These are phyloP conservation scores for Physcomitrium patens DNA, from an alignment of 225 moss, liverwort and hornwort species.

Conservation along the genomic window DNA sequence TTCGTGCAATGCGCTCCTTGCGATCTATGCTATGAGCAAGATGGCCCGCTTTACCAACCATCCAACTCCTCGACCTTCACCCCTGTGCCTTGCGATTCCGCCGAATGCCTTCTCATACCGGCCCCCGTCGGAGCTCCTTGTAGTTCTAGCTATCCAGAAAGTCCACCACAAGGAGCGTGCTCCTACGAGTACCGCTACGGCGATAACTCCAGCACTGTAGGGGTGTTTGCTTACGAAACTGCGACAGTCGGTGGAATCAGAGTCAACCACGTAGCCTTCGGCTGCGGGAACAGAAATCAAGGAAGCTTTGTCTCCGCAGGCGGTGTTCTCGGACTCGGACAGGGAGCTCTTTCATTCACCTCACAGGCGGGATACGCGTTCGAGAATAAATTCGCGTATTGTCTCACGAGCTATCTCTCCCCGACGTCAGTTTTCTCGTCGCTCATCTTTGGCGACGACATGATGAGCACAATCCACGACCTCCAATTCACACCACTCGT, in stretches of 20 bases:
- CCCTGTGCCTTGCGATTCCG: conserved; percentile 44
- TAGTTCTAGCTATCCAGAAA: conserved; percentile 52
- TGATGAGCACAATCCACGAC: conserved; percentile 47
- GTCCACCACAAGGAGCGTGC: conserved; percentile 43
- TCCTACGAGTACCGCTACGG: conserved; percentile 70
- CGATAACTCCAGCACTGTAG: conserved; percentile 58
- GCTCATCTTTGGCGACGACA: conserved; percentile 67
- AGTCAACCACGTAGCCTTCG: conserved; percentile 65
- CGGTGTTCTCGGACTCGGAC: conserved; percentile 76
- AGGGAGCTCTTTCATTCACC: conserved; percentile 66
- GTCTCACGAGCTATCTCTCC: conserved; percentile 73
- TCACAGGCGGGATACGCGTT: conserved; percentile 66
- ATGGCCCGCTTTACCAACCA: conserved; percentile 51
- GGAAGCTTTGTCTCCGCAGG: conserved; percentile 67
- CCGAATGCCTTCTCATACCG: conserved; percentile 56
- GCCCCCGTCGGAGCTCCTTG: conserved; percentile 63
- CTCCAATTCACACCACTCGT: conserved; percentile 66
- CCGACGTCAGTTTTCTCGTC: conserved; percentile 67
- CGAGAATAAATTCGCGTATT: conserved; percentile 76
- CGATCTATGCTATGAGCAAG: conserved; percentile 50
- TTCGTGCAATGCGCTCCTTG: conserved; percentile 22
- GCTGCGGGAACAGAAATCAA: conserved; percentile 63
- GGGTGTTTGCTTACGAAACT: conserved; percentile 66
- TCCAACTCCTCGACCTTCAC: conserved; percentile 50
- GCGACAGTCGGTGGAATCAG: conserved; percentile 60